Conservation (phyloP, 1,139 yeast genomes). For the Yamadazyma mexicana region DNA sequence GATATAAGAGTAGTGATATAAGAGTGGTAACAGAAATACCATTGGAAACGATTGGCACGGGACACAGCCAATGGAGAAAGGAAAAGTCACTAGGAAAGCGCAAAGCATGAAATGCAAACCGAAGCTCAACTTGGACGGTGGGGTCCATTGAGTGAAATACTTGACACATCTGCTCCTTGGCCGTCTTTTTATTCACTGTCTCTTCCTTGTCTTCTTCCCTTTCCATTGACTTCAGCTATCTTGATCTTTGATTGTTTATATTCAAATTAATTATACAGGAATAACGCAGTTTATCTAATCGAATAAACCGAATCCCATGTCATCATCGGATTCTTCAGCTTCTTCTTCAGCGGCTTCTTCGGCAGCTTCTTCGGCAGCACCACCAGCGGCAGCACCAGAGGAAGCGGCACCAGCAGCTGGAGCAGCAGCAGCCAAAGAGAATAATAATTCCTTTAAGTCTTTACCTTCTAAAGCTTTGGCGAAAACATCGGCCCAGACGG, state of each 20-base stretch:
- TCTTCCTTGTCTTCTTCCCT: too few relatives aligned
- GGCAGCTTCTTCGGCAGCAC: conserved; percentile 48
- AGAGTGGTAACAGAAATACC: too few relatives aligned
- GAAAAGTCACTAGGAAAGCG: too few relatives aligned
- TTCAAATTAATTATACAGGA: conserved; percentile 12
- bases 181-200: too few relatives aligned
- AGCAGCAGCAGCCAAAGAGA: conserved; percentile 65
- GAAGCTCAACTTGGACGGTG: too few relatives aligned
- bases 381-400: conserved; percentile 64
- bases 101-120: too few relatives aligned
- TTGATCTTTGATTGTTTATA: conserved; percentile 3
- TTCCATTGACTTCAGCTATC: background rate
- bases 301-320: conserved; percentile 69
- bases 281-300: conserved; percentile 31
- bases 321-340: conserved; percentile 80
- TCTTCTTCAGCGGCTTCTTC: conserved; percentile 64
- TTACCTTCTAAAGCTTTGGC: conserved; percentile 98
- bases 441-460: conserved; percentile 87
- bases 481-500: conserved; percentile 92
- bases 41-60: too few relatives aligned
- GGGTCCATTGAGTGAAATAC: too few relatives aligned
- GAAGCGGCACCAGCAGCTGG: conserved; percentile 44
- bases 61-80: too few relatives aligned
- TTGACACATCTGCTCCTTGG: too few relatives aligned
- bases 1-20: too few relatives aligned